phyloP scores from a whole-genome alignment of 2,329 filamentous ascomycete species.

The Sclerotinia trifoliorum region DNA sequence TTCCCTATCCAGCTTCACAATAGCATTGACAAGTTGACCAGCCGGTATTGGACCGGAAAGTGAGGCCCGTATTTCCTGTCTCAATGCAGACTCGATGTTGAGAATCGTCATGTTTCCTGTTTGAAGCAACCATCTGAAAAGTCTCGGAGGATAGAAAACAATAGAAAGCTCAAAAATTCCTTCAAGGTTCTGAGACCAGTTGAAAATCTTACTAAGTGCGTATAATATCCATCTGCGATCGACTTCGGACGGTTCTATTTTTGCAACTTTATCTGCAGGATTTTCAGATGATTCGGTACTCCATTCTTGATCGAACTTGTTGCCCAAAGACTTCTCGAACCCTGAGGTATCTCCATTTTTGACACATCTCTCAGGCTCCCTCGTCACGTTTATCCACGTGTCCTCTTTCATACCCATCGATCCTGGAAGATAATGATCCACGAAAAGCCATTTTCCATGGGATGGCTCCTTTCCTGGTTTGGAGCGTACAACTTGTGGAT shows the following conservation, averaged over 20 bases:
- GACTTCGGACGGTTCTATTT: constrained; percentile 49
- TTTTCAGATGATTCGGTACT: constrained; percentile 24
- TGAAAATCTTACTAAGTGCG: constrained; percentile 50
- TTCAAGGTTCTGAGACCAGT: constrained; percentile 29
- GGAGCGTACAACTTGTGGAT: constrained; percentile 41
- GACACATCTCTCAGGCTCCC: constrained; percentile 41
- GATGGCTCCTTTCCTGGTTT: constrained; percentile 22
- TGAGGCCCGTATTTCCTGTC: constrained; percentile 45
- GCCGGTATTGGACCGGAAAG: constrained; percentile 47
- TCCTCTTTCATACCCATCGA: constrained; percentile 28
- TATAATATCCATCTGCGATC: constrained; percentile 65
- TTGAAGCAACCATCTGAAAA: constrained; percentile 58
- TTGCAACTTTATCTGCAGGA: constrained; percentile 37
- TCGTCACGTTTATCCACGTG: constrained; percentile 27
- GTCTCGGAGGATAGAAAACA: constrained; percentile 48
- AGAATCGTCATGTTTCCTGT: constrained; percentile 60
- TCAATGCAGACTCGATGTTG: constrained; percentile 59
- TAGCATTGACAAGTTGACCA: constrained; percentile 59
- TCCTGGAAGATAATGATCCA: constrained; percentile 35
- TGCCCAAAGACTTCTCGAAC: constrained; percentile 45
- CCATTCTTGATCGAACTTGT: constrained; percentile 38
- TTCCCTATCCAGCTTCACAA: constrained; percentile 65
- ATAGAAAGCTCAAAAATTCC: constrained; percentile 40
- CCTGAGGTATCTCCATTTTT: constrained; percentile 41
- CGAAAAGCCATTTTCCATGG: constrained; percentile 26